phyloP scores from a whole-genome alignment of 1,139 yeast genomes.

The Diutina sp. region DNA sequence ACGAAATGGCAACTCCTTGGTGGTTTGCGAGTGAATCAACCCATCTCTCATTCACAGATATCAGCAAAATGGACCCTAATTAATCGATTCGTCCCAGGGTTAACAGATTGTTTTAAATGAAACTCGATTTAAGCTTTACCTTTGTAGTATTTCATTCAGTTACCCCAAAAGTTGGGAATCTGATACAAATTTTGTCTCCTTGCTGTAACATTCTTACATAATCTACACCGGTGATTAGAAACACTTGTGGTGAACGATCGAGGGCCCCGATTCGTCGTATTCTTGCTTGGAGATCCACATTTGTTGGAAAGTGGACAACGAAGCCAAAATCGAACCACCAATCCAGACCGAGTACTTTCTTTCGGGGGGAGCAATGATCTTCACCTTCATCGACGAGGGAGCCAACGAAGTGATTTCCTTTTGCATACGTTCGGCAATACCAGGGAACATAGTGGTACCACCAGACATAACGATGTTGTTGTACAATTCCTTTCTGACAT shows the following conservation, averaged over 20 bases:
- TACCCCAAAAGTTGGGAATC: too few species aligned
- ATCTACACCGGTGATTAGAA: slow-evolving; percentile 41
- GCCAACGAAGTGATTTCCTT: slow-evolving; percentile 99
- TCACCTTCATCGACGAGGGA: slow-evolving; percentile 99
- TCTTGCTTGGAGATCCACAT: slow-evolving; percentile 99
- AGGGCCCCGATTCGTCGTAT: slow-evolving; percentile 99
- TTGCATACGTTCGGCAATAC: slow-evolving; percentile 99
- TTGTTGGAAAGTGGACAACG: slow-evolving; percentile 98
- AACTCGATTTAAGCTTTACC: too few species aligned
- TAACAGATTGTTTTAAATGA: too few species aligned
- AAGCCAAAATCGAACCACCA: slow-evolving; percentile 99
- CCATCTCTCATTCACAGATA: too few species aligned
- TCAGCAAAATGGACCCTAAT: too few species aligned
- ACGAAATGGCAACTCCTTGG: too few species aligned
- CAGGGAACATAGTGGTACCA: slow-evolving; percentile 99
- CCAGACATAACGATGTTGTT: slow-evolving; percentile 99
- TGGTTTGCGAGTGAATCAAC: too few species aligned
- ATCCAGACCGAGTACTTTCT: slow-evolving; percentile 99
- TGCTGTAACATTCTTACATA: slow-evolving; percentile 1
- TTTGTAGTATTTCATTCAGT: too few species aligned
- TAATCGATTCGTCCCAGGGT: too few species aligned
- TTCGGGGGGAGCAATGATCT: slow-evolving; percentile 99
- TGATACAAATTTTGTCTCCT: neutral
- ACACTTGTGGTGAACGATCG: slow-evolving; percentile 99
- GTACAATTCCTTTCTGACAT: slow-evolving; percentile 97